phyloP scores from a whole-genome alignment of 2,329 filamentous ascomycete genomes.

The Proliferodiscus dingleyae region DNA sequence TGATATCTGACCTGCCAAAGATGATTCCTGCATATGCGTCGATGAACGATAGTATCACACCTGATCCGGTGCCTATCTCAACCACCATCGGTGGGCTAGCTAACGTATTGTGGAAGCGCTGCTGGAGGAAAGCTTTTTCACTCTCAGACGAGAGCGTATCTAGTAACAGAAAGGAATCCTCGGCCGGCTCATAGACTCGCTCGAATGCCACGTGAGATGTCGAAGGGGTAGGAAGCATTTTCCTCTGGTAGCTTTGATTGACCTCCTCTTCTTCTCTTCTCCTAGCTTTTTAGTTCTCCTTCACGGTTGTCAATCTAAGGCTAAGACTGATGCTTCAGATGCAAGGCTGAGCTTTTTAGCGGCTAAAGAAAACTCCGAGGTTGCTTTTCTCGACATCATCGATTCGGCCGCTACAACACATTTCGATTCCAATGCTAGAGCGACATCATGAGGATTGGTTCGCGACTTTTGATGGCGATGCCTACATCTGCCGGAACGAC shows the following conservation, averaged over 20 bases:
- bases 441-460: slow-evolving; percentile 21
- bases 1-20: slow-evolving; percentile 64
- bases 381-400: slow-evolving; percentile 1
- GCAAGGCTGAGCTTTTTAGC: slow-evolving; percentile 15
- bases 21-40: slow-evolving; percentile 68
- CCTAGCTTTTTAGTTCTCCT: no score
- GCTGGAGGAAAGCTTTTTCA: slow-evolving; percentile 26
- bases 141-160: slow-evolving; percentile 72
- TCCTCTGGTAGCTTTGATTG: slow-evolving; percentile 1
- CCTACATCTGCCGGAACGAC: slow-evolving; percentile 19
- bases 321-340: no score
- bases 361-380: slow-evolving; percentile 10
- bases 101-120: slow-evolving; percentile 12
- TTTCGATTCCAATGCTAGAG: neutral
- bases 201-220: slow-evolving; percentile 88
- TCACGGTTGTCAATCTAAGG: no score
- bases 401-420: neutral
- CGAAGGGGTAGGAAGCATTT: slow-evolving; percentile 88
- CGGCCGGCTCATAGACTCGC: slow-evolving; percentile 88
- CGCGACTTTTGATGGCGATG: slow-evolving; percentile 24
- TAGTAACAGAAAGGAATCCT: slow-evolving; percentile 91
- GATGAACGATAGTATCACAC: slow-evolving; percentile 86
- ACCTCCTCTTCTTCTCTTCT: no score
- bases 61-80: slow-evolving; percentile 87
- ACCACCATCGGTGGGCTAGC: slow-evolving; percentile 57